Base-by-base conservation (phyloP, 805 yeast genomes). In the Zygosaccharomyces bailii region DNA sequence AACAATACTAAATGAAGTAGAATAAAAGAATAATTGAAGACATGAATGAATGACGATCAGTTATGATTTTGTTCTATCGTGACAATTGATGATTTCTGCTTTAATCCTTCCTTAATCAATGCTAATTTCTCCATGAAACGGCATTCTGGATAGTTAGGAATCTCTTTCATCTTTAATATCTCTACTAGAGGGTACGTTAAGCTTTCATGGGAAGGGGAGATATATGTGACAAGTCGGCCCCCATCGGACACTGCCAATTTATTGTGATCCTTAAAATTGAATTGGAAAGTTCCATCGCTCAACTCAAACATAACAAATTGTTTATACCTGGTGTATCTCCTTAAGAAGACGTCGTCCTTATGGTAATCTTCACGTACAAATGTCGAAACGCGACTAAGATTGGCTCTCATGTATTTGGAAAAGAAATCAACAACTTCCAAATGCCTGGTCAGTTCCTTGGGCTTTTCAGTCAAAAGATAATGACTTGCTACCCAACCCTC, bases 231-330 rank as follows among this genome's bases (percentile, higher is more conserved):
- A 35, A 79, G 79, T 48, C 76, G 73, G 17, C 96, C 97, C 44
- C 78, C 72, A 54, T 82, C 82, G 34, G 90, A 84, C 31, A 91
- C 64, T 47, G 95, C 82, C 44, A 90, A 69, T 67, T 93, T 93
- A 67, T 85, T 90, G 61, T 93, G 99, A 67, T 93, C 98, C 63
- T 84, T 84, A 69, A 93, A 93, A 68, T 93, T 93, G 70, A 90
- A 90, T 66, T 93, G 99, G 66, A 86, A 80, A 33, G 88, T 82
- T 16, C 96, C 96, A 60, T 89, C 87, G 60, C 95, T 86, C 70
- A 93, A 69, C 64, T 88, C 91, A 70, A 93, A 93, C 95, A 90
- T 85, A 44, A 90, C 87, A 62, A 78, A 87, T 50, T 80, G 82
- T 36, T 80, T 76, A 43, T 82, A 80, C 64, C 98, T 80, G 18